Base-by-base conservation (phyloP, 2,329 filamentous ascomycete genomes). In the Scopulariopsis brevicaulis region DNA sequence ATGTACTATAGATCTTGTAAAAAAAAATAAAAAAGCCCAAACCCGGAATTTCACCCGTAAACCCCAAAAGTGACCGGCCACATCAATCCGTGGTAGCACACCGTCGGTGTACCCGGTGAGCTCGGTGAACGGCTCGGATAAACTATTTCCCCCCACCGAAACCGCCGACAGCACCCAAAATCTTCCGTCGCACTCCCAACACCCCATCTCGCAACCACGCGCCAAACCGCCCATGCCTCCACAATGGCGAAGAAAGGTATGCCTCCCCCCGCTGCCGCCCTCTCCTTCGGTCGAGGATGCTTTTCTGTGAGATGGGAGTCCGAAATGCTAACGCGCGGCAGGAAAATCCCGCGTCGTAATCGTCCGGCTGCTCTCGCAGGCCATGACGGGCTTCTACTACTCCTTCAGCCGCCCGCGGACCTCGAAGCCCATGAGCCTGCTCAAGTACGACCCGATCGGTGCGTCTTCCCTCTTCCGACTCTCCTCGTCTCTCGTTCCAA, bases 401-500 rank as follows among this genome's bases (percentile, higher is more conserved):
- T 95, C 90, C 57, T 85, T 96, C 73, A 81, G 87, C 65, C 86
- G 95, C 60, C 92, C 91, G 14, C 86, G 94, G 65, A 81, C 83
- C 34, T 81, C 91, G 62, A 80, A 87, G 52, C 92, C 95, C 59
- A 82, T 99, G 74, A 95, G 91, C 77, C 94, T 99, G 90, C 78
- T 99, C 66, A 99, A 99, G 79, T 99, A 99, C 74, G 94, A 99
- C 70, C 94, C 94, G 50, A 92, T 99, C 63, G 87, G 90, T 96
- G 84, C 64, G 70, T 56, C 20, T 22, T 24, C 20, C 46, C 8
- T 22, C 20, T 4, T 40, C 37, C 37, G 12, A 15, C 37, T 40
- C 6, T 48, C 43, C 43, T 46, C 40, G 18, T 10, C 7, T 3
- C 43, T n/a, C 43, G 10, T 3, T 15, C 46, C 46, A n/a, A 7